A percentile compares a stretch with the other conserved stretches of the same genome.
phyloP scores from a whole-genome alignment of 306 rosid genomes.

The Pueraria montana region DNA sequence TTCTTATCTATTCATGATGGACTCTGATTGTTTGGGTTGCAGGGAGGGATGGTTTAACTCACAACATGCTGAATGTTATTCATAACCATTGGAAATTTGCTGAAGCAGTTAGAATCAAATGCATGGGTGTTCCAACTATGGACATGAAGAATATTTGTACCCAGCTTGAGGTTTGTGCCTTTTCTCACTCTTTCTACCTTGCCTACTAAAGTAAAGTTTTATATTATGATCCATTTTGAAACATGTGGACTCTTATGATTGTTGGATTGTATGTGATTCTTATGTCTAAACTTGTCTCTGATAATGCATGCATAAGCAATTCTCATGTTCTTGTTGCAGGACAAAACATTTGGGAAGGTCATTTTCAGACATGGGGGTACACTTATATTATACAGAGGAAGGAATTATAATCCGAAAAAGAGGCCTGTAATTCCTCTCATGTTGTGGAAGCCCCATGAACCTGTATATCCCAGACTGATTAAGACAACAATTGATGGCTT shows the following conservation, averaged over 20 bases:
- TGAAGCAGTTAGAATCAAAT: constrained; percentile 88
- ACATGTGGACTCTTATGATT: not conserved
- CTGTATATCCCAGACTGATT: constrained; percentile 87
- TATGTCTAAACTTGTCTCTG: constrained; percentile 11
- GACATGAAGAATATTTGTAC: constrained; percentile 90
- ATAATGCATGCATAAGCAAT: constrained; percentile 18
- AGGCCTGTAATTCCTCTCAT: constrained; percentile 86
- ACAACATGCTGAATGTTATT: constrained; percentile 90
- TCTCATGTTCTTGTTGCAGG: constrained; percentile 66
- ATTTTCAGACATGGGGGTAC: constrained; percentile 81
- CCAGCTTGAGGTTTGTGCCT: constrained; percentile 64
- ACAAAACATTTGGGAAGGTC: constrained; percentile 88
- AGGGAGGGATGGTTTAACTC: constrained; percentile 98
- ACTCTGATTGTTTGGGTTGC: constrained; percentile 39
- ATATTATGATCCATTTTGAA: constrained; percentile 19
- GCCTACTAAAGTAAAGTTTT: constrained; percentile 6
- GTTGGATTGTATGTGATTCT: constrained; percentile 4
- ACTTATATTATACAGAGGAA: constrained; percentile 86
- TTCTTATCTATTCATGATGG: not conserved
- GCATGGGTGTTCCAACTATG: constrained; percentile 91
- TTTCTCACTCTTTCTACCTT: not conserved
- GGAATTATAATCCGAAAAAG: constrained; percentile 76
- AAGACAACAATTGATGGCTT: constrained; percentile 91
- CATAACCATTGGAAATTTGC: constrained; percentile 83
- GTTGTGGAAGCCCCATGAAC: constrained; percentile 97